Base-by-base conservation (phyloP, 2,329 filamentous ascomycete species). In the Aspergillus ibericus region DNA sequence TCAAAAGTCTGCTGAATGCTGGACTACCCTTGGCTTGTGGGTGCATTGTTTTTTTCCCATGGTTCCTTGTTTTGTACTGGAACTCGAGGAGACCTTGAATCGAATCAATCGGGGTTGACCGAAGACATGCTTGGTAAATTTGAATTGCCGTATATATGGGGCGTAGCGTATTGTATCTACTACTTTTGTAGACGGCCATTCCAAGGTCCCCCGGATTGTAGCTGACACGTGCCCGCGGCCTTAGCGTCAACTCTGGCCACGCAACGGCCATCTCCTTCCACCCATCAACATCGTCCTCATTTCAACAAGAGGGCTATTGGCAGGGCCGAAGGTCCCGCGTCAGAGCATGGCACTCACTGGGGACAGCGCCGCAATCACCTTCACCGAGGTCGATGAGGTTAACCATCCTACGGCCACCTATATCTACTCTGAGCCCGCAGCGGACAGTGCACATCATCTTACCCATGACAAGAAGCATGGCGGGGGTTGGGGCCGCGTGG, bases 371-470 rank as follows among this genome's bases (percentile, higher is more conserved):
- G 59, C 62, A 54, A 29, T 75, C 18, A 68, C 66, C n/a, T 67
- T 77, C 34, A 68, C 53, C 13, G 74, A 77, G 59, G 71, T 72
- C 20, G 81, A 85, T 66, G 81, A 84, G 57, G 78, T 81, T 18
- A 82, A 82, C 22, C 77, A 76, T 59, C 68, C 80, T 12, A 77
- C 73, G 3, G 75, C 78, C 5, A 82, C 80, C 0, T 85, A 84
- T 62, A 67, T 84, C 55, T 77, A 79, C 54, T 78, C 79, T 3
- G 63, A 67, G 48, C 61, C 69, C 18, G 53, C 59, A 51, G 52
- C 42, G 42, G 22, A 44, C 16, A 18, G 59, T 16, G 38, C 8
- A 5, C 18, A 22, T 27, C 18, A 22, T 27, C 10, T 8, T 32
- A 46, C 34, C 5, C 32, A 25, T n/a, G 36, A 38, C 16, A 42